A percentile compares a stretch with the other conserved stretches of the same genome.
Evolutionary conservation across 2,329 filamentous ascomycete genomes (phyloP).

Genomic region (Pseudodiploospora longispora): DNA sequence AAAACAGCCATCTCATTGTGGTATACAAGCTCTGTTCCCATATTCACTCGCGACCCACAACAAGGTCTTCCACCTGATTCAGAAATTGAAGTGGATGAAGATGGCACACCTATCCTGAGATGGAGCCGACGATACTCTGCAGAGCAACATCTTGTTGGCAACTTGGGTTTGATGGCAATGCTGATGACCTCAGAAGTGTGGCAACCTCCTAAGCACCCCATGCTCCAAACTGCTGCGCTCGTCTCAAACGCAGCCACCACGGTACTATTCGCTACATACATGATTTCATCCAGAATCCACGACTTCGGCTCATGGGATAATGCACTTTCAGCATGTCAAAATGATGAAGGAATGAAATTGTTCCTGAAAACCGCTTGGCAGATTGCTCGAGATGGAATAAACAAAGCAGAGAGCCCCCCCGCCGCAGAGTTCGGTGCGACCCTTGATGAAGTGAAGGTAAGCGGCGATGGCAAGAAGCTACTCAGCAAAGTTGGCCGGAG

Average conservation of each 20-base stretch:
- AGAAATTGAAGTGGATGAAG: slow-evolving; percentile 2
- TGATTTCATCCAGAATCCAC: slow-evolving; percentile 11
- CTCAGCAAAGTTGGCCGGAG: slow-evolving; percentile 3
- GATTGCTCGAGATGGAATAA: slow-evolving; percentile 8
- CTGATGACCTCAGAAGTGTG: slow-evolving; percentile 13
- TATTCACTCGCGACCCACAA: slow-evolving; percentile 9
- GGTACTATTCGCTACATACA: slow-evolving; percentile 13
- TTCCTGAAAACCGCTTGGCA: slow-evolving; percentile 13
- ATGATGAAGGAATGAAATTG: slow-evolving; percentile 4
- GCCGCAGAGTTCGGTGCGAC: slow-evolving; percentile 15
- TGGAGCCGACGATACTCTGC: slow-evolving; percentile 10
- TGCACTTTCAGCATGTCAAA: background rate
- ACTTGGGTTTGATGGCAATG: slow-evolving; percentile 18
- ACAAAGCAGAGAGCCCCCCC: slow-evolving; percentile 2
- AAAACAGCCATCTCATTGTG: slow-evolving; percentile 12
- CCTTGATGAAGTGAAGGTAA: slow-evolving; percentile 13
- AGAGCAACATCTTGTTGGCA: slow-evolving; percentile 11
- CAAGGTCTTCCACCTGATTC: slow-evolving; percentile 7
- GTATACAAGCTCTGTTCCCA: slow-evolving; percentile 12
- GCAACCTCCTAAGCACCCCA: slow-evolving; percentile 10
- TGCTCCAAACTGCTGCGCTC: slow-evolving; percentile 10
- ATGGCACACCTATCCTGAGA: slow-evolving; percentile 4
- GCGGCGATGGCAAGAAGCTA: slow-evolving; percentile 7
- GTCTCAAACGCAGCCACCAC: slow-evolving; percentile 13
- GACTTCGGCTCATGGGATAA: slow-evolving; percentile 3